Evolutionary conservation across 768 basidiomycete species (phyloP).

Genomic region (Tulasnella sp.): DNA sequence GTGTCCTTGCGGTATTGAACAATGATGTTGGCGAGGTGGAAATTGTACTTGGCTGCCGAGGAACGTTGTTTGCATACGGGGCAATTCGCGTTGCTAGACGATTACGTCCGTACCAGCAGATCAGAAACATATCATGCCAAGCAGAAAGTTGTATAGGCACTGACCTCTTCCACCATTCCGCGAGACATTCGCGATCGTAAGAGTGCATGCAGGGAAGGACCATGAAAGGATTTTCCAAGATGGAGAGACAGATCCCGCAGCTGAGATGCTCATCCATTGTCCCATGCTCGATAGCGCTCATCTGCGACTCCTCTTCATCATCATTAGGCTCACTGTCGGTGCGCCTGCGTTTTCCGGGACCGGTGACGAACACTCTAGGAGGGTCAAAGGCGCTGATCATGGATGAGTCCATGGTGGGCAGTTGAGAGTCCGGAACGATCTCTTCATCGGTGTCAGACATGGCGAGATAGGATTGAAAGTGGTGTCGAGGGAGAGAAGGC

Average conservation of each 20-base stretch:
- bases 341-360: background rate
- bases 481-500: too few species aligned
- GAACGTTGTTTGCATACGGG: slow-evolving; percentile 8
- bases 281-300: background rate
- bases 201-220: slow-evolving; percentile 17
- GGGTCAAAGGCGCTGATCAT: background rate
- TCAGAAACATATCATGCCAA: background rate
- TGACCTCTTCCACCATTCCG: slow-evolving; percentile 16
- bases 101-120: background rate
- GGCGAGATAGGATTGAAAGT: too few species aligned
- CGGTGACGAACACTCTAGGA: background rate
- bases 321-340: background rate
- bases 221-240: slow-evolving; percentile 16
- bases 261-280: slow-evolving; percentile 14
- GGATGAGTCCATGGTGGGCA: background rate
- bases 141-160: background rate
- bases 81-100: slow-evolving; percentile 10
- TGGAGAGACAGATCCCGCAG: slow-evolving; percentile 14
- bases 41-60: slow-evolving; percentile 3
- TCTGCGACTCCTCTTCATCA: background rate
- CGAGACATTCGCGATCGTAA: slow-evolving; percentile 10
- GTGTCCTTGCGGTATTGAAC: slow-evolving; percentile 7
- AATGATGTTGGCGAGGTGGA: slow-evolving; percentile 12
- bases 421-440: background rate
- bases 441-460: background rate